phyloP scores from a whole-genome alignment of 2,329 filamentous ascomycete genomes.

The Aspergillus aculeatus region DNA sequence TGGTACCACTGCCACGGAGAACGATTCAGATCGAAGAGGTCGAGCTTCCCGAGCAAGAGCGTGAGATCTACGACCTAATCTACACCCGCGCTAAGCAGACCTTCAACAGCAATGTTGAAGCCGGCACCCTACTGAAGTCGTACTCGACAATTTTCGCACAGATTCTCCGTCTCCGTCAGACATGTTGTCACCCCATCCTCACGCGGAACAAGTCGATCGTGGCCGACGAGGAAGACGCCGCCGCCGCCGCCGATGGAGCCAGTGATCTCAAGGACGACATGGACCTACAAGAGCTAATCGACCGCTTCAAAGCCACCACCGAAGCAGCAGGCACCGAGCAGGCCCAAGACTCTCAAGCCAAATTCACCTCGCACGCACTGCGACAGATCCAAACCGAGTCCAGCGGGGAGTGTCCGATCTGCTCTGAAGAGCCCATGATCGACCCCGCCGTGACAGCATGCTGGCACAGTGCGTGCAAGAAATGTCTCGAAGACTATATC shows the following conservation, averaged over 20 bases:
- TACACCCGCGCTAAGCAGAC: conserved; percentile 78
- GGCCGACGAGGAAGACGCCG: conserved; percentile 83
- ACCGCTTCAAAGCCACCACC: conserved; percentile 72
- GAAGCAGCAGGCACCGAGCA: conserved; percentile 54
- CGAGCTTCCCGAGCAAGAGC: conserved; percentile 78
- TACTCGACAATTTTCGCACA: conserved; percentile 98
- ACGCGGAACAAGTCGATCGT: conserved; percentile 82
- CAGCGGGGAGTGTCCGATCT: conserved; percentile 88
- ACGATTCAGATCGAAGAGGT: conserved; percentile 83
- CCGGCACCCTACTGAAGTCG: conserved; percentile 88
- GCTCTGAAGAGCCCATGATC: conserved; percentile 91
- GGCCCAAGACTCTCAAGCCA: conserved; percentile 59
- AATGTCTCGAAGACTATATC: conserved; percentile 87
- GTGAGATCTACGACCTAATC: conserved; percentile 90
- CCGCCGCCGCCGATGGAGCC: conserved; percentile 71
- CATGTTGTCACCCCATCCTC: conserved; percentile 88
- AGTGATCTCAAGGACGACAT: conserved; percentile 90
- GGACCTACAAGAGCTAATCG: conserved; percentile 84
- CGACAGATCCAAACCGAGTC: conserved; percentile 89
- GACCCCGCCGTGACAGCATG: conserved; percentile 93
- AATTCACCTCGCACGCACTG: conserved; percentile 82
- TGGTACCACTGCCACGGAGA: conserved; percentile 80
- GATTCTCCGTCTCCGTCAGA: conserved; percentile 86
- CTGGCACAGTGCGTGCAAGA: conserved; percentile 96
- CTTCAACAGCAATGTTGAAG: conserved; percentile 82